These are phyloP conservation scores for Coelastrella sp. DNA, from an alignment of 139 green algal species.

Conservation along the genomic window DNA sequence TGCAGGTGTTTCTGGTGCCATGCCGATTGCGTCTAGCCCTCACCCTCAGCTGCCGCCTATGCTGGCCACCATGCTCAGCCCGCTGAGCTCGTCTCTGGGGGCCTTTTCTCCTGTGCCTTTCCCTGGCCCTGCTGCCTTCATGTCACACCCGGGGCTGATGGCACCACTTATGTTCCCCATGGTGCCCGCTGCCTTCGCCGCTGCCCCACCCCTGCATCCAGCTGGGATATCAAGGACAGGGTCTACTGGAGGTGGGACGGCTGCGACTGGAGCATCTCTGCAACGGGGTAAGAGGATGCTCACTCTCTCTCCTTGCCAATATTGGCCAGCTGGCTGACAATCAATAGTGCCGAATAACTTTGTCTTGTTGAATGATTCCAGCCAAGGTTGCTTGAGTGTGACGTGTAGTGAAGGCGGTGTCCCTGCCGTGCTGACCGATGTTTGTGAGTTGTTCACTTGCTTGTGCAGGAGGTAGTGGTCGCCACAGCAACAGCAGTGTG, in stretches of 20 bases:
- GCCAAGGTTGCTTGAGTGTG: no score
- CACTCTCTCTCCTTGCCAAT: no score
- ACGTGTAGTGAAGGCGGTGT: no score
- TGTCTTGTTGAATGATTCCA: no score
- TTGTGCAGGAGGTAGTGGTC: not conserved
- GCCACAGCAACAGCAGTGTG: not conserved
- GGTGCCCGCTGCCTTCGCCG: not conserved
- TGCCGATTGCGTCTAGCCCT: not conserved
- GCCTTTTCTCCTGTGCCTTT: not conserved
- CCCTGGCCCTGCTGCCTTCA: not conserved
- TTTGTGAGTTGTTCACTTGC: no score
- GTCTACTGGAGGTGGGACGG: not conserved
- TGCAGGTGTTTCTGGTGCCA: not conserved
- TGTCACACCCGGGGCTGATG: constrained; percentile 22
- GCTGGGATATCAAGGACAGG: not conserved
- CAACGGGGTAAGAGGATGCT: not conserved
- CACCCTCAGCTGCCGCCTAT: not conserved
- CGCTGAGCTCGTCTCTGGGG: not conserved
- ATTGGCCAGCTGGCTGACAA: no score
- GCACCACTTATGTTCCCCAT: not conserved
- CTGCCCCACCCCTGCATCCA: not conserved
- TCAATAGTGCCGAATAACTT: no score
- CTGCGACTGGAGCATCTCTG: not conserved
- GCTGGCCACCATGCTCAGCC: not conserved
- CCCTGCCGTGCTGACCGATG: no score